These are phyloP conservation scores for Plenodomus tracheiphilus DNA, from an alignment of 2,329 filamentous ascomycete genomes.

Conservation along the genomic window DNA sequence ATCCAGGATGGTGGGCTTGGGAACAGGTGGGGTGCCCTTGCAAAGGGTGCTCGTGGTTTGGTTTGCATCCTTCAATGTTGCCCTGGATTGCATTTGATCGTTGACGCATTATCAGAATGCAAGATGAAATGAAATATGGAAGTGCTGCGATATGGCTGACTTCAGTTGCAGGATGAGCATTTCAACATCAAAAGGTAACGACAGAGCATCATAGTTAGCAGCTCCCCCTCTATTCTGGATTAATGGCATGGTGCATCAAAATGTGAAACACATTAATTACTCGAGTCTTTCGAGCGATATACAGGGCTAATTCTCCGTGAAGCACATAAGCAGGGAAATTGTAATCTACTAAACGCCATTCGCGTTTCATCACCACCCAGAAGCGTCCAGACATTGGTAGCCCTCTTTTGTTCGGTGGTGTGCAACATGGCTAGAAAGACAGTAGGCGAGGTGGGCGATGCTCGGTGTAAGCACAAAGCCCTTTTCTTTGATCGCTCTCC, in stretches of 20 bases:
- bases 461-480: background rate
- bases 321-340: background rate
- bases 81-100: too few relatives aligned
- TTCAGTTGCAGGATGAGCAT: too few relatives aligned
- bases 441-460: background rate
- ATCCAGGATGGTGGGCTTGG: too few relatives aligned
- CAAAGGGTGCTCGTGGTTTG: too few relatives aligned
- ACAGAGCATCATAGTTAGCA: too few relatives aligned
- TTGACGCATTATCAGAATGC: too few relatives aligned
- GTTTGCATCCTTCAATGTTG: too few relatives aligned
- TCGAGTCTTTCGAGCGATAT: background rate
- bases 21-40: too few relatives aligned
- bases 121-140: too few relatives aligned
- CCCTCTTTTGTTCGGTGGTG: background rate
- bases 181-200: too few relatives aligned
- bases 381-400: background rate
- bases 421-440: background rate
- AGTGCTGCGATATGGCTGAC: too few relatives aligned
- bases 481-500: background rate
- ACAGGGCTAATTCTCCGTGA: background rate
- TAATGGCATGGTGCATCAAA: background rate
- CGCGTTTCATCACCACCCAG: background rate
- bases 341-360: background rate
- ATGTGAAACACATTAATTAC: background rate
- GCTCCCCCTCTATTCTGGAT: background rate